Percentiles rank a stretch among this genome's conserved stretches.
Evolutionary conservation across 331 rosid species (phyloP).

Genomic region (Rhamnella rubrinervis): DNA sequence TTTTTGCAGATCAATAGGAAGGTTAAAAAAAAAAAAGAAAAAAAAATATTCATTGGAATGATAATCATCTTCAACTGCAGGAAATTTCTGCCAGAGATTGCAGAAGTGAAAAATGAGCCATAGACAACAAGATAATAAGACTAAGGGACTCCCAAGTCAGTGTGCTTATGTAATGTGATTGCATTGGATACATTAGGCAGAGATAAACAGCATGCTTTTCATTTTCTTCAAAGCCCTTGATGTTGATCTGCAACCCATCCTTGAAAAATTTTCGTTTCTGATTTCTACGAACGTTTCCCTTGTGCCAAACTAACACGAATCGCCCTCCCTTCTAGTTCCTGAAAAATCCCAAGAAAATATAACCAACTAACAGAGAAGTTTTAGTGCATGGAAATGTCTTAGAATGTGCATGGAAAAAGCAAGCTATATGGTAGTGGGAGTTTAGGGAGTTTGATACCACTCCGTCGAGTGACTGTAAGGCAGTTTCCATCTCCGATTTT

Average conservation of each 20-base stretch:
- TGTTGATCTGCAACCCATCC: constrained; percentile 18
- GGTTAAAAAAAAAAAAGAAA: background rate
- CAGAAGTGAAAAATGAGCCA: too few relatives aligned
- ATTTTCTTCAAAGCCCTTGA: constrained; percentile 24
- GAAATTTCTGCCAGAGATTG: constrained; percentile 1
- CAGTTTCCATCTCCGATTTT: constrained; percentile 80
- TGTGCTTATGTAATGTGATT: constrained; percentile 9
- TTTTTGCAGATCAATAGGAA: background rate
- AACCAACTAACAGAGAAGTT: background rate
- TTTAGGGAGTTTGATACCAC: constrained; percentile 43
- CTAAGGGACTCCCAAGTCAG: constrained; percentile 26
- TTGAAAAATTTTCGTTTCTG: background rate
- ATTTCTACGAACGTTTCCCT: constrained; percentile 56
- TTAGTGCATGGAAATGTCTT: background rate
- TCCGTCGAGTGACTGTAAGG: constrained; percentile 60
- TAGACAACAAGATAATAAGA: constrained; percentile 24
- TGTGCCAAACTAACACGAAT: constrained; percentile 85
- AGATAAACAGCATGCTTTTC: constrained; percentile 17
- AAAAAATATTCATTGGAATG: too few relatives aligned
- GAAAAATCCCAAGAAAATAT: constrained; percentile 21
- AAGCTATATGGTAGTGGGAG: constrained; percentile 10
- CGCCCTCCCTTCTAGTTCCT: constrained; percentile 88
- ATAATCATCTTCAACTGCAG: background rate
- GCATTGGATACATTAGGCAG: constrained; percentile 12
- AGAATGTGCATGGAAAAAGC: background rate